Evolutionary conservation across 2,329 filamentous ascomycete species (phyloP), one percentile per base, ranked within the genome.

Genomic region (Neofusicoccum parvum): DNA sequence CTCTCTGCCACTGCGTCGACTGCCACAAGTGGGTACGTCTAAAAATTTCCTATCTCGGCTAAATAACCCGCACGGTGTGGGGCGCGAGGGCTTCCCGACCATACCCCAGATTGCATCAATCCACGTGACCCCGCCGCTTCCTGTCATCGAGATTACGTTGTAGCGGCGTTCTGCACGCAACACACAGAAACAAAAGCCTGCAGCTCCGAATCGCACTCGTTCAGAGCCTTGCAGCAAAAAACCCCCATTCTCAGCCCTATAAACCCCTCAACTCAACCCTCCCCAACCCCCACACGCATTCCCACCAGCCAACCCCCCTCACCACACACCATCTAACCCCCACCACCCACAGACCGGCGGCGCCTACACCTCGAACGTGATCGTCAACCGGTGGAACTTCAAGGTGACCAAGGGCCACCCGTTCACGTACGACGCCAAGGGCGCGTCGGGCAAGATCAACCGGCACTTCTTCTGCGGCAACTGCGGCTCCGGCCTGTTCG

Each of bases 331-430:
- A 23, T 23, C 23, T 20, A 17, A 23, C 39, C 82, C 76, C 83
- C 82, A 81, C 7, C 3, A 20, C 20, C 5, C 12, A 2, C 27
- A 60, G 56, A 81, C 83, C 9, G 84, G 85, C 45, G 77, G 81
- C n/a, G 80, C 84, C 14, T 87, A 81, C 71, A 86, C 85, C 37
- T 82, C 83, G 70, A 87, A 87, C 71, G 79, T 80, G 10, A 77
- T 86, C 2, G 80, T 87, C 2, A 78, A 82, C 3, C 79, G 81
- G 15, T 71, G 72, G 9, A 73, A 73, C 32, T 85, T 87, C 74
- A 78, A 78, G 37, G 76, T 86, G 27, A 83, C 80, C 56, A 82
- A 84, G 70, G 84, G 84, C 39, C 76, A 74, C 4, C 81, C 83
- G 14, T 83, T 81, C 67, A 70, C 77, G 36, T 86, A 80, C 70